Evolutionary conservation across 345 rosid species (phyloP), one percentile per base, ranked within the genome.

Genomic region (Populus simonii): DNA sequence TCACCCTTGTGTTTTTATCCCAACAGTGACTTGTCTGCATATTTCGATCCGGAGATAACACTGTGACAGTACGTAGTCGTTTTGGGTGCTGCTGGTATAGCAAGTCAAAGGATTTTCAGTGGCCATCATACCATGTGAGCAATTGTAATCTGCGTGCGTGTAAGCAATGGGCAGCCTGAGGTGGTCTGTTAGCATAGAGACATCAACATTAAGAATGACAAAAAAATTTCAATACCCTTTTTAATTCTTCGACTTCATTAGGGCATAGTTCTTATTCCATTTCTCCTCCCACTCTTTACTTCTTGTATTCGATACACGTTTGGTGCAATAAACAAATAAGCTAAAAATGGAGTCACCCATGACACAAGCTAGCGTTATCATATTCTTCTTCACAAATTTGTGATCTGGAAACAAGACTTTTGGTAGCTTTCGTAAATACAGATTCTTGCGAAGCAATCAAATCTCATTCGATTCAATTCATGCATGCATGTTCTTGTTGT

Each of bases 361-460:
- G 82, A 84, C 29, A n/a, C 66, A 5, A 47, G 35, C 33, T 31
- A 31, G 33, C 25, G 29, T 5, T n/a, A 25, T 59, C 57, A n/a
- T 47, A 51, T 65, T 33, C 36, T 65, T 33, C 35, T 27, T 65
- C 18, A 31, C 8, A 65, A 43, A 66, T 7, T 68, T 68, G 18
- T 63, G 78, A 78, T 61, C 79, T 33, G 76, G 57, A 76, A 83
- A 73, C 66, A 20, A 61, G 78, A 74, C 65, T 57, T 27, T 16
- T 27, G 74, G 74, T 63, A 73, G 73, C 79, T 67, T 79, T 55
- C 69, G 75, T 23, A 76, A 76, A 57, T 75, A 78, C 53, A 66
- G 71, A 78, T 55, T 66, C 85, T 77, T 82, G 70, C 16, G 45
- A 33, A 53, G 31, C 82, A 80, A 82, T 80, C 75, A 29, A 76